Percentiles rank a stretch among this genome's conserved stretches.
Evolutionary conservation across 129 eudicot genomes (phyloP).

Genomic region (Saposhnikovia divaricata): DNA sequence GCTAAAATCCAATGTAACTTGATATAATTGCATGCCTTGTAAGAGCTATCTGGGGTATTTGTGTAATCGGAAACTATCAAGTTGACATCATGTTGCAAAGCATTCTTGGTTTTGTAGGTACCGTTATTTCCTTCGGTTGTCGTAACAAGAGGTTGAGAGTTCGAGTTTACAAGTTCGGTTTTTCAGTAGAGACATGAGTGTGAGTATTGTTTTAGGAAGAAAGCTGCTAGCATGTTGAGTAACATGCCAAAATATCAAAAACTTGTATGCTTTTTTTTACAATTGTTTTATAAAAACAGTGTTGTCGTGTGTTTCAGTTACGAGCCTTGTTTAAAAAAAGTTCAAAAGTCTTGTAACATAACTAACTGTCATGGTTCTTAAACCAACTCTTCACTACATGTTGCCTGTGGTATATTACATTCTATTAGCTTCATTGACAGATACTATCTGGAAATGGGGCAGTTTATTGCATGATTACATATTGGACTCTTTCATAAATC

Average conservation of each 20-base stretch:
- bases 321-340: background rate
- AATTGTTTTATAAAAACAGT: background rate
- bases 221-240: background rate
- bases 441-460: background rate
- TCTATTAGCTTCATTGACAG: background rate
- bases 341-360: background rate
- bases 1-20: background rate
- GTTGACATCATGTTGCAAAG: background rate
- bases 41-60: slow-evolving; percentile 2
- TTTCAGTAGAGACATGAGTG: background rate
- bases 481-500: background rate
- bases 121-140: background rate
- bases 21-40: background rate
- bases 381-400: background rate
- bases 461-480: slow-evolving; percentile 5
- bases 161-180: background rate
- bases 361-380: background rate
- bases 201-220: background rate
- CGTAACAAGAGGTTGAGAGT: background rate
- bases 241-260: background rate
- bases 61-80: background rate
- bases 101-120: background rate
- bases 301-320: background rate
- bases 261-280: background rate
- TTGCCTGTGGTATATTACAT: background rate